These are phyloP conservation scores for Penicillium sp. DNA, from an alignment of 2,329 filamentous ascomycete genomes.

Conservation along the genomic window DNA sequence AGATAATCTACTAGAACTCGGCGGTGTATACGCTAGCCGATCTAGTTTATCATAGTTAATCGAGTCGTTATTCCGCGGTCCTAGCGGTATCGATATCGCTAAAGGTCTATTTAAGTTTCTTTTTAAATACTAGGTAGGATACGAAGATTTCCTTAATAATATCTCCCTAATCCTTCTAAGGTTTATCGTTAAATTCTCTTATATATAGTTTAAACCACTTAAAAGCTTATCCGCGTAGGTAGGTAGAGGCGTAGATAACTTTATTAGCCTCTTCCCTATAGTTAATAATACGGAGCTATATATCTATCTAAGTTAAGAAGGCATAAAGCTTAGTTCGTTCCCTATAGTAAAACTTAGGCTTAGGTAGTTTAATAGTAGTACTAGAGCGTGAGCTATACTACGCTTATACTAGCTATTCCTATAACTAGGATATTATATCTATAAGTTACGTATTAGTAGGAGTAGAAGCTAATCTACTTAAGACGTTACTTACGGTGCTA, in stretches of 20 bases:
- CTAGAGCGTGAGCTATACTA: not conserved
- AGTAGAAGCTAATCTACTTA: too few relatives aligned
- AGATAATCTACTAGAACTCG: too few relatives aligned
- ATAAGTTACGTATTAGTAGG: slow-evolving; percentile 5
- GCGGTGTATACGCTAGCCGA: too few relatives aligned
- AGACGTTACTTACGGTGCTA: too few relatives aligned
- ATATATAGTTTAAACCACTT: slow-evolving; percentile 15
- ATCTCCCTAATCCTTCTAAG: slow-evolving; percentile 4
- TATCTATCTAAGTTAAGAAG: slow-evolving; percentile 15
- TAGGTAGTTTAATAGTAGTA: slow-evolving; percentile 6
- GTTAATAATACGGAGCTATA: slow-evolving; percentile 10
- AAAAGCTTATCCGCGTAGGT: slow-evolving; percentile 10
- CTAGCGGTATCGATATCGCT: slow-evolving; percentile 12
- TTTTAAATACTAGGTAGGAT: slow-evolving; percentile 4
- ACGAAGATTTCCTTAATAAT: slow-evolving; percentile 9
- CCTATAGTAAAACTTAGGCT: slow-evolving; percentile 12
- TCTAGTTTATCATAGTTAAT: too few relatives aligned
- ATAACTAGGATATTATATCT: not conserved
- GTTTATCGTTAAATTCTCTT: slow-evolving; percentile 11
- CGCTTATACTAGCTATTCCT: not conserved
- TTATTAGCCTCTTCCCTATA: slow-evolving; percentile 1
- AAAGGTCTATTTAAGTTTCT: slow-evolving; percentile 16
- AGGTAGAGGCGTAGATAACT: slow-evolving; percentile 10
- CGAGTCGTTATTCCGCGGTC: too few relatives aligned
- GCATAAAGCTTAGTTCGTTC: slow-evolving; percentile 7